Percentiles rank a stretch among this genome's conserved stretches.
phyloP scores from a whole-genome alignment of 768 basidiomycete genomes.

The Sporobolomyces pararoseus region DNA sequence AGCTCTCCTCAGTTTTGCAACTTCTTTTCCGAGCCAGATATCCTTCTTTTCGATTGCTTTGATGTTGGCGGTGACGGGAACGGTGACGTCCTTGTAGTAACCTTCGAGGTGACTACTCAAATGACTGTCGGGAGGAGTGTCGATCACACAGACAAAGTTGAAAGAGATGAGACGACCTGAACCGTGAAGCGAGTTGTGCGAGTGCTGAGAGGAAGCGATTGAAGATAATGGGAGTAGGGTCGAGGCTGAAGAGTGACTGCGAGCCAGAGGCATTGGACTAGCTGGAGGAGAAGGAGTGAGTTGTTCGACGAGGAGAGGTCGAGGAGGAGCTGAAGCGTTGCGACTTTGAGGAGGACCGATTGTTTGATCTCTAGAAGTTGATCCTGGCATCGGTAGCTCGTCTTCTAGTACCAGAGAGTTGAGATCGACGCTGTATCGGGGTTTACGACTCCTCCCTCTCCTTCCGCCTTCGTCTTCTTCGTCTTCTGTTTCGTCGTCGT shows the following conservation, averaged over 20 bases:
- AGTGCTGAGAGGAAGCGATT: slow-evolving; percentile 68
- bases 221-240: slow-evolving; percentile 71
- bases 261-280: slow-evolving; percentile 44
- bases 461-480: not conserved
- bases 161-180: slow-evolving; percentile 36
- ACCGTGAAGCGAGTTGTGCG: slow-evolving; percentile 62
- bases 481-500: slow-evolving; percentile 17
- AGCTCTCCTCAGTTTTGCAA: slow-evolving; percentile 64
- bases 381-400: not conserved
- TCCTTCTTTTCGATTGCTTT: slow-evolving; percentile 84
- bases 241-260: slow-evolving; percentile 75
- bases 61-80: slow-evolving; percentile 68
- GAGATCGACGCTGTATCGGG: slow-evolving; percentile 10
- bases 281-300: slow-evolving; percentile 18
- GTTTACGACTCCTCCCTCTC: slow-evolving; percentile 22
- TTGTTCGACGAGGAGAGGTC: slow-evolving; percentile 12
- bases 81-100: slow-evolving; percentile 43
- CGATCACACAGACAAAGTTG: slow-evolving; percentile 45
- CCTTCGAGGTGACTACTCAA: slow-evolving; percentile 44
- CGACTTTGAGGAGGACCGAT: slow-evolving; percentile 19
- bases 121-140: slow-evolving; percentile 45
- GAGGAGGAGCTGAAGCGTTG: slow-evolving; percentile 21
- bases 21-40: slow-evolving; percentile 79
- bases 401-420: slow-evolving; percentile 2
- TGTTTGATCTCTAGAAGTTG: slow-evolving; percentile 11